Conservation (phyloP, 2,329 filamentous ascomycete genomes). For the Immersiporthe knoxdaviesiana region DNA sequence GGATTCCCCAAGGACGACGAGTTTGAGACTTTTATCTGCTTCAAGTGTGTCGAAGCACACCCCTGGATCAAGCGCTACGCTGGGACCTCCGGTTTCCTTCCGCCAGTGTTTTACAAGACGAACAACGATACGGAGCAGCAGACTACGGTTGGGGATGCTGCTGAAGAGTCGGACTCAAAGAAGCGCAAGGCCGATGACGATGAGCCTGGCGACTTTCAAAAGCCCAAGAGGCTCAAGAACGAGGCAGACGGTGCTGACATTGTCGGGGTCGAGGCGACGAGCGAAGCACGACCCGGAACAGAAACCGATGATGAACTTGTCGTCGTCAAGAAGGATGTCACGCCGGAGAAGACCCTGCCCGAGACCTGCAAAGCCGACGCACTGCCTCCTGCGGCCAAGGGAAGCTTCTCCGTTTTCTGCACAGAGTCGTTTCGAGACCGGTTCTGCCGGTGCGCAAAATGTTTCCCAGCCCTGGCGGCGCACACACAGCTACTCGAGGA, state of each 20-base stretch:
- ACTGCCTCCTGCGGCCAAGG: constrained; percentile 59
- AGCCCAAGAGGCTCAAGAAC: constrained; percentile 57
- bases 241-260: constrained; percentile 39
- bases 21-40: constrained; percentile 90
- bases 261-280: constrained; percentile 16
- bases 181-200: constrained; percentile 71
- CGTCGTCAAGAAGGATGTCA: constrained; percentile 26
- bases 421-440: constrained; percentile 76
- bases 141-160: constrained; percentile 1
- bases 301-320: constrained; percentile 21
- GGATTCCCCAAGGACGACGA: constrained; percentile 88
- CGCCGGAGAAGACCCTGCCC: constrained; percentile 32
- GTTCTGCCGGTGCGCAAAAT: constrained; percentile 81
- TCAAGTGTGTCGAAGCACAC: constrained; percentile 85
- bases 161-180: constrained; percentile 42
- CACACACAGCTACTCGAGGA: constrained; percentile 88
- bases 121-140: constrained; percentile 31
- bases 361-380: constrained; percentile 61
- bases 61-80: constrained; percentile 94
- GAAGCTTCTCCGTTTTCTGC: constrained; percentile 80
- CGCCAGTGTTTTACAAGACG: constrained; percentile 62
- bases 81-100: constrained; percentile 76
- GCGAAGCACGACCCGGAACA: constrained; percentile 8
- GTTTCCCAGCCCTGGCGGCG: constrained; percentile 71
- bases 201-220: constrained; percentile 41